Base-by-base conservation (phyloP, 2,329 filamentous ascomycete genomes). In the Xylaria sp. region DNA sequence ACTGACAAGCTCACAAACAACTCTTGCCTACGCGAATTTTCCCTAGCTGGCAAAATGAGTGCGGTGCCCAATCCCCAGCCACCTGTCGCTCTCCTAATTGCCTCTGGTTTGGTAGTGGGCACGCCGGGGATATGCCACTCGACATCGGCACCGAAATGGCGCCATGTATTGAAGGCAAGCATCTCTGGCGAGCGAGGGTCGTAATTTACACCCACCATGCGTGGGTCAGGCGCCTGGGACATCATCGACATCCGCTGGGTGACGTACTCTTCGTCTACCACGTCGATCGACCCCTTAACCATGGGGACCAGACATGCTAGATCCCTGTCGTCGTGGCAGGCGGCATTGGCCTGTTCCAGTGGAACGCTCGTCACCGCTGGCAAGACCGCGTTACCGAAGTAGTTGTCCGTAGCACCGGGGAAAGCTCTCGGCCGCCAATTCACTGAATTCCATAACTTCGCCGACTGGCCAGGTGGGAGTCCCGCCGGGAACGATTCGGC, bases 111-210 rank as follows among this genome's bases (percentile, higher is more conserved):
- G 7, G 77, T 69, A 10, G 78, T 77, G n/a, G 79, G 76, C n/a
- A 80, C 74, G 34, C 81, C 80, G 15, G 79, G 77, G 63, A 79
- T 79, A 67, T 71, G 66, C 72, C 82, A 85, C 69, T 77, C 72
- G 5, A 80, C 78, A 67, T 84, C 82, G 25, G 79, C 81, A 1
- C 83, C 83, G 70, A 84, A 81, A 65, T 80, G 78, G 8, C 81
- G 77, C 83, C 83, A 85, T 4, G 82, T 84, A 70, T 84, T 84
- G 76, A 84, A 82, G 12, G 79, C 79, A 48, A 84, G 76, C 50
- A 80, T 77, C 59, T 80, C 77, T 2, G 81, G 79, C 55, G 80
- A 78, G n/a, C 81, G 76, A 28, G 82, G 81, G 66, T 83, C 81
- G 65, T 82, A 79, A 20, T 79, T 78, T 25, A 84, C 76, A 15